These are phyloP conservation scores for Calonectria multiphialidica DNA, from an alignment of 2,329 filamentous ascomycete species.

Conservation along the genomic window DNA sequence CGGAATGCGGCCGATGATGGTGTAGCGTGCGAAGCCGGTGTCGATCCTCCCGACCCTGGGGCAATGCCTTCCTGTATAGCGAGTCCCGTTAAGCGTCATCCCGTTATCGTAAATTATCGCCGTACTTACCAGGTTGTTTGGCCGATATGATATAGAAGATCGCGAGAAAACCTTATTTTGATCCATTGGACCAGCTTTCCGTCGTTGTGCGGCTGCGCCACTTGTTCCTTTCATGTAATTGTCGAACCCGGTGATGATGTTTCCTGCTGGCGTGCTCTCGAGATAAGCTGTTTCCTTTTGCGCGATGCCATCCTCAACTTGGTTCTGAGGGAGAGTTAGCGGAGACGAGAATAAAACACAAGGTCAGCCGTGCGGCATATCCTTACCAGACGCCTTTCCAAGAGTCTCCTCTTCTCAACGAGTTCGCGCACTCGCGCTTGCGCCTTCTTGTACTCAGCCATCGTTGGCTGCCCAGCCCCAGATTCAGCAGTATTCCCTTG, in stretches of 20 bases:
- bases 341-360: not conserved
- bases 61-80: constrained; percentile 38
- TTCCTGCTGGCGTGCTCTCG: constrained; percentile 88
- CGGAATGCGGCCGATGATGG: constrained; percentile 67
- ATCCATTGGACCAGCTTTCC: constrained; percentile 74
- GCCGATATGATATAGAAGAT: constrained; percentile 72
- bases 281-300: constrained; percentile 89
- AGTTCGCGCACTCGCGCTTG: constrained; percentile 62
- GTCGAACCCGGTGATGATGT: constrained; percentile 98
- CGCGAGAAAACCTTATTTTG: constrained; percentile 80
- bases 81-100: constrained; percentile 18
- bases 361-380: too few relatives aligned
- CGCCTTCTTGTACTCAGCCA: constrained; percentile 64
- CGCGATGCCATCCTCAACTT: constrained; percentile 82
- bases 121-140: constrained; percentile 50
- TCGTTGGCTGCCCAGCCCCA: constrained; percentile 48
- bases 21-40: constrained; percentile 51
- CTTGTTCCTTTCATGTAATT: constrained; percentile 94
- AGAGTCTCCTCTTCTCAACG: constrained; percentile 56
- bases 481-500: constrained; percentile 36
- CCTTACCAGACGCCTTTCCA: constrained; percentile 54
- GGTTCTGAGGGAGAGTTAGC: constrained; percentile 45
- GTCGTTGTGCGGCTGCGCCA: constrained; percentile 71
- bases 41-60: constrained; percentile 53
- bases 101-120: not conserved